phyloP scores from a whole-genome alignment of 2,329 filamentous ascomycete species.

The Venturia carpophila region DNA sequence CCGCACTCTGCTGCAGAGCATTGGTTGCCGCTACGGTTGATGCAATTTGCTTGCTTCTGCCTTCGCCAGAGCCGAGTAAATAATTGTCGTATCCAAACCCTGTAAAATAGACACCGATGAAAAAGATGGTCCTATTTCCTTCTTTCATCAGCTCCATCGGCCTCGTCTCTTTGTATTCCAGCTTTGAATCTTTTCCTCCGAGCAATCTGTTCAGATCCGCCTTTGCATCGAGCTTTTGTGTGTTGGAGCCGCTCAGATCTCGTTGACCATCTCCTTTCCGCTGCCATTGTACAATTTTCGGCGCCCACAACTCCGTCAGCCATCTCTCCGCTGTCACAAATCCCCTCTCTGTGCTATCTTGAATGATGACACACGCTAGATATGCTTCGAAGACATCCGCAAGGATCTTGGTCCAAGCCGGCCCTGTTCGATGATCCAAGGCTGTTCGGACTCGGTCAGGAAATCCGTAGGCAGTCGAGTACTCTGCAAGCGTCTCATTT shows the following conservation, averaged over 20 bases:
- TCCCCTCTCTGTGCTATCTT: slow-evolving; percentile 53
- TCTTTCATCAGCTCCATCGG: slow-evolving; percentile 46
- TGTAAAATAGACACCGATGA: slow-evolving; percentile 56
- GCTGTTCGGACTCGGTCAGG: slow-evolving; percentile 49
- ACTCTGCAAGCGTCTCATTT: slow-evolving; percentile 68
- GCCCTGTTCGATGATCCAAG: slow-evolving; percentile 6
- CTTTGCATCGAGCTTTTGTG: slow-evolving; percentile 29
- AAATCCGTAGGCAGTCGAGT: slow-evolving; percentile 63
- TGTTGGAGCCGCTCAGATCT: slow-evolving; percentile 20
- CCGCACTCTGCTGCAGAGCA: slow-evolving; percentile 39
- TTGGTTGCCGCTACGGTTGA: slow-evolving; percentile 56
- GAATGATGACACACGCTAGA: slow-evolving; percentile 67
- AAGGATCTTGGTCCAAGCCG: slow-evolving; percentile 56
- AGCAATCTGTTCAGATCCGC: slow-evolving; percentile 33
- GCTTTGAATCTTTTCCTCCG: slow-evolving; percentile 31
- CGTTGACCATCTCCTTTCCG: slow-evolving; percentile 24
- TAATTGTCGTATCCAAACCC: slow-evolving; percentile 60
- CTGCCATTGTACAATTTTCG: slow-evolving; percentile 47
- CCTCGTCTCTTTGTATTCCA: slow-evolving; percentile 41
- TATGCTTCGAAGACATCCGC: slow-evolving; percentile 91
- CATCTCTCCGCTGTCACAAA: slow-evolving; percentile 56
- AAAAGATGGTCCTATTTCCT: slow-evolving; percentile 50
- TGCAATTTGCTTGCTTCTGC: slow-evolving; percentile 60
- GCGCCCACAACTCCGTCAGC: slow-evolving; percentile 68
- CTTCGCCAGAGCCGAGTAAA: slow-evolving; percentile 56